Evolutionary conservation across 2,329 filamentous ascomycete genomes (phyloP).

Genomic region (Aspergillus tubingensis): DNA sequence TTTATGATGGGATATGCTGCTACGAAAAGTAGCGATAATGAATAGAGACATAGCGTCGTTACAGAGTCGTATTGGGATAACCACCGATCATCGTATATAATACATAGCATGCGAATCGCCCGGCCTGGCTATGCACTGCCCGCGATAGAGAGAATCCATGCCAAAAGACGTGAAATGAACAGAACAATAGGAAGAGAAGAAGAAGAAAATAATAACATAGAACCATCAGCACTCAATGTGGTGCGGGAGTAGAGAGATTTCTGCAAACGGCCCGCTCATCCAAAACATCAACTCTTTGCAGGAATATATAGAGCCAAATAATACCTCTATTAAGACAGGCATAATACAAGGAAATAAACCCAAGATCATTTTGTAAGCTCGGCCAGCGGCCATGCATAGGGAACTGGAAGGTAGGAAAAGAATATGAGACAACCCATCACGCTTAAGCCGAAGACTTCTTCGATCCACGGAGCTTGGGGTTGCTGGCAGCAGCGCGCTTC

Average conservation of each 20-base stretch:
- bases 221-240: conserved; percentile 13
- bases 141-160: conserved; percentile 27
- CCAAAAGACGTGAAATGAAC: neutral
- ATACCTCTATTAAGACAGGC: conserved; percentile 32
- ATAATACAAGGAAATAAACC: conserved; percentile 23
- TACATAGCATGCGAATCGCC: conserved; percentile 35
- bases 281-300: conserved; percentile 28
- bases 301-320: conserved; percentile 26
- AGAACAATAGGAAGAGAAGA: conserved; percentile 19
- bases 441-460: conserved; percentile 41
- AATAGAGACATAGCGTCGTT: conserved; percentile 14
- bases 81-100: conserved; percentile 29
- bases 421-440: neutral
- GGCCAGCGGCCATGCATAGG: conserved; percentile 2
- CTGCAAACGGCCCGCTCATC: conserved; percentile 36
- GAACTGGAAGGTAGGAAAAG: conserved; percentile 7
- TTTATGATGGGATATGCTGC: too few species aligned
- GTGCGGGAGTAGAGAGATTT: conserved; percentile 41
- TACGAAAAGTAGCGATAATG: neutral
- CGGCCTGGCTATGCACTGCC: conserved; percentile 35
- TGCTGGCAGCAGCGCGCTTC: conserved; percentile 45
- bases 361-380: conserved; percentile 12
- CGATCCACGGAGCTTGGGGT: conserved; percentile 47
- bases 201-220: conserved; percentile 17
- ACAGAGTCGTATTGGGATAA: conserved; percentile 29